Conservation (phyloP, 345 rosid species). For the Hibiscus tridactylites region DNA sequence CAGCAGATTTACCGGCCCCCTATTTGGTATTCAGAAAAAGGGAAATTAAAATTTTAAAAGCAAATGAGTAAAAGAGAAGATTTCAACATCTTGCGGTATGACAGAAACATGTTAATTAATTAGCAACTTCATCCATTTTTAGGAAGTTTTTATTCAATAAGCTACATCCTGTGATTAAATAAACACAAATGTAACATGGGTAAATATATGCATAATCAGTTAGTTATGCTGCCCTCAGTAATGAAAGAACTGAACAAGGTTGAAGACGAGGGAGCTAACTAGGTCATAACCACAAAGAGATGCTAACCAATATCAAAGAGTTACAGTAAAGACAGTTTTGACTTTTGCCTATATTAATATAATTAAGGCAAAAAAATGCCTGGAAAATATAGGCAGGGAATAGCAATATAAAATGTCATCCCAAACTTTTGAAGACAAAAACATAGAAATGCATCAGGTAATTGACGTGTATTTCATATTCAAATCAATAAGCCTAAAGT, state of each 20-base stretch:
- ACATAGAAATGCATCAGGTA: background rate
- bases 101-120: background rate
- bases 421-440: background rate
- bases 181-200: background rate
- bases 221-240: background rate
- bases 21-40: conserved; percentile 22
- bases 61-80: conserved; percentile 1
- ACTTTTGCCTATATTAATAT: background rate
- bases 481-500: background rate
- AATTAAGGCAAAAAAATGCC: background rate
- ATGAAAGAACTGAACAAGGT: background rate
- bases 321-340: background rate
- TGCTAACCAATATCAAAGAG: background rate
- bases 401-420: background rate
- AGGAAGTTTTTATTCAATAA: background rate
- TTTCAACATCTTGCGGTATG: background rate
- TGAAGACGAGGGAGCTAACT: too few relatives aligned
- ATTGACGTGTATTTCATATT: background rate
- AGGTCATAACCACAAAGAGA: background rate
- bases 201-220: background rate
- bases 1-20: conserved; percentile 99
- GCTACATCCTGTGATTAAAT: background rate
- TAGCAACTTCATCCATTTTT: background rate
- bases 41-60: background rate
- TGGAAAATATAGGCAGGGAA: background rate